Evolutionary conservation across 306 rosid genomes (phyloP).

Genomic region (Lathyrus sativus): DNA sequence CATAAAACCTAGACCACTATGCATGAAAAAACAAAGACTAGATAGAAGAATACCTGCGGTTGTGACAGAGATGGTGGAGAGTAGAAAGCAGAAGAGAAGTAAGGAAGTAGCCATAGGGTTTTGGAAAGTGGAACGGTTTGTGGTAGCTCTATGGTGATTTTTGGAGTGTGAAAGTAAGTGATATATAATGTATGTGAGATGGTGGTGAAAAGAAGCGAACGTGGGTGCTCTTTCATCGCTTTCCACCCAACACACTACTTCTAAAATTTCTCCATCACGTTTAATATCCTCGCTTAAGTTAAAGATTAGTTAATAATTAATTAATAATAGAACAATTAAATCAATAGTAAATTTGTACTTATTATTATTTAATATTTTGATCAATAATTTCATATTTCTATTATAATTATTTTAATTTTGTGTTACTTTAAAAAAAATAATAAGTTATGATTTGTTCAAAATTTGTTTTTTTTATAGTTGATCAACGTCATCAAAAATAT

Average conservation of each 20-base stretch:
- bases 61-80: conserved; percentile 45
- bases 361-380: too few relatives aligned
- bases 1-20: too few relatives aligned
- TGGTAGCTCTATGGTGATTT: background rate
- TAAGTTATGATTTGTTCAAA: too few relatives aligned
- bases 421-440: too few relatives aligned
- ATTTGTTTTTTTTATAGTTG: too few relatives aligned
- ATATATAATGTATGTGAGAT: background rate
- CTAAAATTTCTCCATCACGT: conserved; percentile 8
- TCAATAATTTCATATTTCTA: too few relatives aligned
- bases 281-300: background rate
- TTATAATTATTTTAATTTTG: too few relatives aligned
- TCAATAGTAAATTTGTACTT: too few relatives aligned
- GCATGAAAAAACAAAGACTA: background rate
- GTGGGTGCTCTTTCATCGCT: conserved; percentile 13
- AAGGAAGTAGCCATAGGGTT: conserved; percentile 48
- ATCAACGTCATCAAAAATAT: too few relatives aligned
- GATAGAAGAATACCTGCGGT: conserved; percentile 39
- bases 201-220: background rate
- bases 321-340: too few relatives aligned
- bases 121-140: conserved; percentile 24
- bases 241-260: background rate
- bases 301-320: too few relatives aligned
- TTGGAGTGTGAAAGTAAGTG: background rate
- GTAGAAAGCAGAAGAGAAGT: conserved; percentile 38